Evolutionary conservation across 768 basidiomycete genomes (phyloP).

Genomic region (Suillus subaureus): DNA sequence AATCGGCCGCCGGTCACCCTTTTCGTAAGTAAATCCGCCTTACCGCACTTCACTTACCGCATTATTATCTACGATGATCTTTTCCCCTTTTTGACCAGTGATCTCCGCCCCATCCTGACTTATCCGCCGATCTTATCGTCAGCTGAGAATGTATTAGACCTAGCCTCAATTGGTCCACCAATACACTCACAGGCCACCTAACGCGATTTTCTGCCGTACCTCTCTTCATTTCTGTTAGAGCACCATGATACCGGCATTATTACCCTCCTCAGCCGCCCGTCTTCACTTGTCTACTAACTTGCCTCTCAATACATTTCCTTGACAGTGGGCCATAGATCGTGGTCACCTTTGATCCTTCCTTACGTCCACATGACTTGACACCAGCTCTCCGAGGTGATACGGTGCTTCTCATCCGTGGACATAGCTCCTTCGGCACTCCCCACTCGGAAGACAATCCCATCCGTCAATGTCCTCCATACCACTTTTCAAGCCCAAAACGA

Average conservation of each 20-base stretch:
- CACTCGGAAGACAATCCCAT: neutral
- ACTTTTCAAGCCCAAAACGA: too few species aligned
- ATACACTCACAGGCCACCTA: neutral
- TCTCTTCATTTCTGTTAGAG: too few species aligned
- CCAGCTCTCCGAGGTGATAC: conserved; percentile 17
- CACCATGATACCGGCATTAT: too few species aligned
- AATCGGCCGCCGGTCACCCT: conserved; percentile 19
- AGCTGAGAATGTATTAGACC: conserved; percentile 26
- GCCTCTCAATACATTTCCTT: neutral
- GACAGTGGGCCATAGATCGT: conserved; percentile 1
- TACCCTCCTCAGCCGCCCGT: too few species aligned
- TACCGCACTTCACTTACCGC: conserved; percentile 20
- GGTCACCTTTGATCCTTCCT: neutral
- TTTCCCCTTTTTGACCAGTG: conserved; percentile 23
- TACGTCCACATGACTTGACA: conserved; percentile 10
- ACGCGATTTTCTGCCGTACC: neutral
- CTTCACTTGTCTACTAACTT: neutral
- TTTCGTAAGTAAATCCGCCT: conserved; percentile 18
- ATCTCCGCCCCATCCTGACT: conserved; percentile 27
- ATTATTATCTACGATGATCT: conserved; percentile 32
- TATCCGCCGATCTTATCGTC: conserved; percentile 41
- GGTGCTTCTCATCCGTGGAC: conserved; percentile 28
- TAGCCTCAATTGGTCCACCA: conserved; percentile 8
- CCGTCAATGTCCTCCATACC: neutral
- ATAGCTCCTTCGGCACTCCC: conserved; percentile 19